phyloP scores from a whole-genome alignment of 768 basidiomycete genomes.

The Amanita rimosa region DNA sequence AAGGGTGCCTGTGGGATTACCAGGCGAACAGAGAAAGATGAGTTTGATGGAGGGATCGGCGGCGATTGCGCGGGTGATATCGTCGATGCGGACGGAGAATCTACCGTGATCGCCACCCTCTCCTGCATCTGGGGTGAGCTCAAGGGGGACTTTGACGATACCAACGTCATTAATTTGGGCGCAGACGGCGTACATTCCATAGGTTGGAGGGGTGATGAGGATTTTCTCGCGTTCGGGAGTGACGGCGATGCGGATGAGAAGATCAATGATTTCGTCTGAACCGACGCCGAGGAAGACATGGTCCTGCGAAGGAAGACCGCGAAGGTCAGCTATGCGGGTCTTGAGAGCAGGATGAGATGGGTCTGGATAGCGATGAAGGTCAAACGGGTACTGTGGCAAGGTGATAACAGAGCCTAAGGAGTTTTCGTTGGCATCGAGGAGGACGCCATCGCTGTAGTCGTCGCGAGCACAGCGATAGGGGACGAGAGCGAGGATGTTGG shows the following conservation, averaged over 20 bases:
- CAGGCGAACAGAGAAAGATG: constrained; percentile 92
- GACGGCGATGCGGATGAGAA: constrained; percentile 86
- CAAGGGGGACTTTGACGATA: constrained; percentile 66
- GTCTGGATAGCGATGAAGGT: constrained; percentile 89
- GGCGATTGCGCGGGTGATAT: constrained; percentile 64
- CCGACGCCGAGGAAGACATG: constrained; percentile 94
- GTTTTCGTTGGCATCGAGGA: constrained; percentile 98
- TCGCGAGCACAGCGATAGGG: constrained; percentile 96
- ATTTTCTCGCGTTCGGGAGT: constrained; percentile 72
- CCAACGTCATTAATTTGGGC: constrained; percentile 93
- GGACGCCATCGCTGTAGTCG: constrained; percentile 84
- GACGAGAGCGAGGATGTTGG: constrained; percentile 83
- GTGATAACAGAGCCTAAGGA: constrained; percentile 79
- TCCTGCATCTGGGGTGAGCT: constrained; percentile 42
- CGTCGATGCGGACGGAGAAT: constrained; percentile 66
- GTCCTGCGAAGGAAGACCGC: constrained; percentile 49
- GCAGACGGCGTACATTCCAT: constrained; percentile 95
- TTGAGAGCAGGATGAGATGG: constrained; percentile 82
- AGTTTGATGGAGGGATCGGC: constrained; percentile 77
- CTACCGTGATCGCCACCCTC: constrained; percentile 64
- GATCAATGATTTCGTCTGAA: constrained; percentile 92
- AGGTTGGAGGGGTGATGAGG: constrained; percentile 87
- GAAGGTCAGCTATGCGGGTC: constrained; percentile 56
- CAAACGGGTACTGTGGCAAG: constrained; percentile 2
- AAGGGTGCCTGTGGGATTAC: constrained; percentile 90